Evolutionary conservation across 2,329 filamentous ascomycete genomes (phyloP).

Genomic region (Arthroderma sp.): DNA sequence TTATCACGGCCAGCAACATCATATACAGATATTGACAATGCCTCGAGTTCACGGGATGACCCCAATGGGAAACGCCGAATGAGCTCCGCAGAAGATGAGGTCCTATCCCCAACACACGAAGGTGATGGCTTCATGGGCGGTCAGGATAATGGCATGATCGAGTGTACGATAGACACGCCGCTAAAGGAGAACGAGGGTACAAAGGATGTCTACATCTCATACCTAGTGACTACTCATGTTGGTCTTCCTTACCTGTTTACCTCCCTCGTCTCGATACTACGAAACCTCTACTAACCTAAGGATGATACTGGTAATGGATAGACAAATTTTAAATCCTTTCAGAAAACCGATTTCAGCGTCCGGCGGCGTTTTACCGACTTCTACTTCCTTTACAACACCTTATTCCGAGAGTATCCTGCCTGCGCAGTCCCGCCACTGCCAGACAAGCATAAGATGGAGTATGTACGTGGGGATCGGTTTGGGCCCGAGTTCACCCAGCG

Average conservation of each 20-base stretch:
- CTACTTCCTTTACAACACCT: slow-evolving; percentile 85
- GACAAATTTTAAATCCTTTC: slow-evolving; percentile 91
- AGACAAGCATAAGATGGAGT: slow-evolving; percentile 99
- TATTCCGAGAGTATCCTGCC: slow-evolving; percentile 76
- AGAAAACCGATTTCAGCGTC: slow-evolving; percentile 64
- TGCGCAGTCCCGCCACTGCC: slow-evolving; percentile 88
- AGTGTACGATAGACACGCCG: slow-evolving; percentile 71
- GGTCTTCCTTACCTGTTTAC: slow-evolving; percentile 20
- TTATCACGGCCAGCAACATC: slow-evolving; percentile 31
- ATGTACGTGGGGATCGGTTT: slow-evolving; percentile 92
- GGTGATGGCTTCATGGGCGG: slow-evolving; percentile 52
- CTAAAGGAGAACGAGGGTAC: slow-evolving; percentile 94
- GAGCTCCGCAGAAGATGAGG: slow-evolving; percentile 35
- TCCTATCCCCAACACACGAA: slow-evolving; percentile 39
- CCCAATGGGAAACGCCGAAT: slow-evolving; percentile 39
- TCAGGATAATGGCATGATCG: slow-evolving; percentile 60
- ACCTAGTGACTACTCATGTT: slow-evolving; percentile 83
- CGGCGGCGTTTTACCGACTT: slow-evolving; percentile 96
- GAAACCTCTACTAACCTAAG: background rate
- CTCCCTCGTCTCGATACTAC: slow-evolving; percentile 2
- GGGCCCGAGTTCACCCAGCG: slow-evolving; percentile 82
- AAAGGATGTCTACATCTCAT: slow-evolving; percentile 93
- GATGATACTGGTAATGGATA: slow-evolving; percentile 29
- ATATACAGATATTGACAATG: slow-evolving; percentile 29
- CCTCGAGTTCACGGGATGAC: slow-evolving; percentile 23